Percentiles rank a stretch among this genome's conserved stretches.
phyloP scores from a whole-genome alignment of 1,284 basidiomycete genomes.

The Rugosomyces carneus region DNA sequence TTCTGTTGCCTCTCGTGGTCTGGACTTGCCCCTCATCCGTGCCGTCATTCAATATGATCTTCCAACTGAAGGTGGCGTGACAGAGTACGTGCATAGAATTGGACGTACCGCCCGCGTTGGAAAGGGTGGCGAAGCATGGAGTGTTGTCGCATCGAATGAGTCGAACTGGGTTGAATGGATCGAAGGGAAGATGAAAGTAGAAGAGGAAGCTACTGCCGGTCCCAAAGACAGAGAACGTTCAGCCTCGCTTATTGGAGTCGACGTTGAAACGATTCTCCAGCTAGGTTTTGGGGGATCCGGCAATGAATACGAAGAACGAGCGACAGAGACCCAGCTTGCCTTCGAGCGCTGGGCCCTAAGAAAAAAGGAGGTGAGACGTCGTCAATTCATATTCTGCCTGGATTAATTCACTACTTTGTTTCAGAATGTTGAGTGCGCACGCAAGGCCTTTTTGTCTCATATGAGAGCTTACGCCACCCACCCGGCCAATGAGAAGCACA shows the following conservation, averaged over 20 bases:
- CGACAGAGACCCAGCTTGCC: constrained; percentile 93
- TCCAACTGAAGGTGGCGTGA: constrained; percentile 94
- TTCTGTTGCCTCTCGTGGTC: constrained; percentile 93
- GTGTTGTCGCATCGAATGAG: constrained; percentile 85
- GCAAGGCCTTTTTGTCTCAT: constrained; percentile 87
- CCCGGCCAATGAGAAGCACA: constrained; percentile 89
- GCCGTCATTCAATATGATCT: constrained; percentile 96
- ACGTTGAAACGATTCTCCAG: constrained; percentile 67
- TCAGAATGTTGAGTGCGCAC: constrained; percentile 74
- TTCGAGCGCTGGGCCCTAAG: constrained; percentile 93
- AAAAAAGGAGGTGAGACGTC: constrained; percentile 61
- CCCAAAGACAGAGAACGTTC: constrained; percentile 30
- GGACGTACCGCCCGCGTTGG: constrained; percentile 97
- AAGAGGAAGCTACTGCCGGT: constrained; percentile 23
- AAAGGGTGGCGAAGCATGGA: constrained; percentile 91
- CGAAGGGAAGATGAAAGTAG: constrained; percentile 67
- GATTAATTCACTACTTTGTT: constrained; percentile 1
- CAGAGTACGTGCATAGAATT: constrained; percentile 95
- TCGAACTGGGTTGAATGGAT: constrained; percentile 87
- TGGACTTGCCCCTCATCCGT: constrained; percentile 94
- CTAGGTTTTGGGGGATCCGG: constrained; percentile 84
- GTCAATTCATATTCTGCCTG: constrained; percentile 2
- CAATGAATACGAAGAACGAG: constrained; percentile 80
- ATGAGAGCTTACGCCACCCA: constrained; percentile 98
- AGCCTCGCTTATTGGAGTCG: constrained; percentile 52